Evolutionary conservation across 257 asterid species (phyloP), one percentile per base, ranked within the genome.

Genomic region (Henckelia pumila): DNA sequence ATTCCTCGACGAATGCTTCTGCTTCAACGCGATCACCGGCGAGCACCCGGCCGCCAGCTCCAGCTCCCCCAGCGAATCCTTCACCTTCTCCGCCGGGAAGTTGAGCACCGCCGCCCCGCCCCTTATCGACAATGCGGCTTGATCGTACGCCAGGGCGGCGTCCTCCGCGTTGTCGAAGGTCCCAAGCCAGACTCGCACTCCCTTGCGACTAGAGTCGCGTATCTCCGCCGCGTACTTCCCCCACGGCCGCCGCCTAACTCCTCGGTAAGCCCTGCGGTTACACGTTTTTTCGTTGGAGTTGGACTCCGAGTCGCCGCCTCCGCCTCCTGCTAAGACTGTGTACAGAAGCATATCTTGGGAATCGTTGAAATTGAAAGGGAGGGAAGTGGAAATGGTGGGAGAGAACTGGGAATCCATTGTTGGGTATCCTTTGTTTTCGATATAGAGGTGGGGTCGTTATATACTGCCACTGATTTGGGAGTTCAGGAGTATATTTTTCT

Each of bases 181-280:
- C 1, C 78, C 81, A 4, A 77, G 78, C 81, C 81, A 77, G 1
- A 73, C 81, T 6, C 81, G 21, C 0, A 64, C 68, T 5, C 81
- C 78, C 25, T 73, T 77, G 47, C 81, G 68, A 0, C 75, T 77
- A 0, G 78, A 77, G 8, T 77, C 81, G 58, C 78, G 69, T 23
- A 77, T 77, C 63, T 77, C 81, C 3, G 81, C 81, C 17, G 81
- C 78, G 28, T 57, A 77, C 17, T 73, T 77, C 8, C 81, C 78
- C 81, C 81, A 77, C 13, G 81, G 81, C 59, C 81, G 69, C 44
- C 74, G 33, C 20, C 81, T 61, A 0, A 77, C 78, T 7, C 75
- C 81, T 21, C 74, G 64, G 59, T 61, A 73, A 4, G 73, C 49
- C 55, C 5, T 26, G 30, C 30, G 30, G 30, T 77, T 30, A 30